A percentile compares a stretch with the other conserved stretches of the same genome.
Evolutionary conservation across 2,329 filamentous ascomycete genomes (phyloP).

Genomic region (Colletotrichum musicola): DNA sequence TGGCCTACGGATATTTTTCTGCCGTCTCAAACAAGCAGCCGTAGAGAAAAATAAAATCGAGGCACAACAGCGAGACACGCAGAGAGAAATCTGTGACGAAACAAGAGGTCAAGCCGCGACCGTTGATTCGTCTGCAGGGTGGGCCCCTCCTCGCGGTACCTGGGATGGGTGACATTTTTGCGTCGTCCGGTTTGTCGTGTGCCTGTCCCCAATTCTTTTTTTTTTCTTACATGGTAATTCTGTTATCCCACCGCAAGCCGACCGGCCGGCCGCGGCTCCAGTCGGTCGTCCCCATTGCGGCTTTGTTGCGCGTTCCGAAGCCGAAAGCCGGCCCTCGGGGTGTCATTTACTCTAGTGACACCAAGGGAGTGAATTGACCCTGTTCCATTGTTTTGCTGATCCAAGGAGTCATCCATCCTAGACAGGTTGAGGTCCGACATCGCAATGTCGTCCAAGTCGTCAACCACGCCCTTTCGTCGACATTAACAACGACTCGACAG

Average conservation of each 20-base stretch:
- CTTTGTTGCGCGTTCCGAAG: constrained; percentile 38
- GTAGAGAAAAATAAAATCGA: not conserved
- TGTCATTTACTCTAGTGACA: too few species aligned
- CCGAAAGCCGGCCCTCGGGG: not conserved
- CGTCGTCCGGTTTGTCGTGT: not conserved
- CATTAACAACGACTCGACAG: constrained; percentile 16
- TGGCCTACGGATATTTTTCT: too few species aligned
- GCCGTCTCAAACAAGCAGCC: constrained; percentile 18
- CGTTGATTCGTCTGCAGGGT: constrained; percentile 30
- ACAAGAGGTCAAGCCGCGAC: constrained; percentile 36
- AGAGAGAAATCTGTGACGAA: constrained; percentile 34
- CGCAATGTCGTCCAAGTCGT: constrained; percentile 5
- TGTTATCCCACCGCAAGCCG: constrained; percentile 36
- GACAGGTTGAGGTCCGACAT: constrained; percentile 2
- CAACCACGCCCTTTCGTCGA: constrained; percentile 29
- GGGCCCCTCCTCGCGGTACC: not conserved
- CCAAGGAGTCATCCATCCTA: constrained; percentile 3
- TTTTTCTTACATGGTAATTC: too few species aligned
- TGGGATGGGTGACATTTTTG: not conserved
- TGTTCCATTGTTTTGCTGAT: not conserved
- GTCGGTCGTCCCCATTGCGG: constrained; percentile 39
- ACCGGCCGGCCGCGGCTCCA: constrained; percentile 38
- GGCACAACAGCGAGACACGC: not conserved
- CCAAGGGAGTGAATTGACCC: too few species aligned
- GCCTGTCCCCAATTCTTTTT: too few species aligned